Conservation (phyloP, 306 rosid genomes). For the Cucumis hystrix region DNA sequence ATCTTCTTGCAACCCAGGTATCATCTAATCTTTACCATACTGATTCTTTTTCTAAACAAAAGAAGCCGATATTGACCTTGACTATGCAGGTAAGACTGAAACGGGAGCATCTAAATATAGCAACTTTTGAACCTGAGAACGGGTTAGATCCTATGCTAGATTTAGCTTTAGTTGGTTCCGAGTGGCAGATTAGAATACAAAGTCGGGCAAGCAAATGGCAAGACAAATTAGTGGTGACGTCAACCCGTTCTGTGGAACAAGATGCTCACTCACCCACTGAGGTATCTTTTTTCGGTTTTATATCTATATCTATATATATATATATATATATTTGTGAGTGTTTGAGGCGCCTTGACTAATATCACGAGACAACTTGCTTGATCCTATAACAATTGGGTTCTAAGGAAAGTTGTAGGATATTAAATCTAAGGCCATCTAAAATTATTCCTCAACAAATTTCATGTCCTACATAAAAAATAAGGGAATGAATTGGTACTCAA, state of each 20-base stretch:
- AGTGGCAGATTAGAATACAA: slow-evolving; percentile 75
- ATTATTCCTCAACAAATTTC: too few species aligned
- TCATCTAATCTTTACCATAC: background rate
- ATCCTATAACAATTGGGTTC: too few species aligned
- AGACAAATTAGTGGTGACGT: slow-evolving; percentile 82
- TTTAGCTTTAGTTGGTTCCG: slow-evolving; percentile 76
- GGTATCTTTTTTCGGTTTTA: slow-evolving; percentile 18
- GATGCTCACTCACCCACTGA: slow-evolving; percentile 62
- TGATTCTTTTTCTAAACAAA: slow-evolving; percentile 6
- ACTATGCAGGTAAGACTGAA: slow-evolving; percentile 71
- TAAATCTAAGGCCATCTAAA: too few species aligned
- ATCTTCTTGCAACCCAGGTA: slow-evolving; percentile 94
- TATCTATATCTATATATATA: too few species aligned
- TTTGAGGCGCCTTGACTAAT: too few species aligned
- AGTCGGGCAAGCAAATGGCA: slow-evolving; percentile 90
- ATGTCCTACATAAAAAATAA: too few species aligned
- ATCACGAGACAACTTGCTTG: too few species aligned
- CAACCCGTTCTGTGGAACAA: slow-evolving; percentile 79
- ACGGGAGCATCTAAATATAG: slow-evolving; percentile 68
- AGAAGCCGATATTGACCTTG: slow-evolving; percentile 8
- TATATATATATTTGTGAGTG: too few species aligned
- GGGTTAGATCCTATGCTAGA: slow-evolving; percentile 93
- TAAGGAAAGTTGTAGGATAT: too few species aligned
- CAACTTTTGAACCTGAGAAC: slow-evolving; percentile 84
- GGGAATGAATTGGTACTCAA: too few species aligned